A percentile compares a stretch with the other conserved stretches of the same genome.
Conservation (phyloP, 2,329 filamentous ascomycete species). For the Nannizziopsis barbatae region DNA sequence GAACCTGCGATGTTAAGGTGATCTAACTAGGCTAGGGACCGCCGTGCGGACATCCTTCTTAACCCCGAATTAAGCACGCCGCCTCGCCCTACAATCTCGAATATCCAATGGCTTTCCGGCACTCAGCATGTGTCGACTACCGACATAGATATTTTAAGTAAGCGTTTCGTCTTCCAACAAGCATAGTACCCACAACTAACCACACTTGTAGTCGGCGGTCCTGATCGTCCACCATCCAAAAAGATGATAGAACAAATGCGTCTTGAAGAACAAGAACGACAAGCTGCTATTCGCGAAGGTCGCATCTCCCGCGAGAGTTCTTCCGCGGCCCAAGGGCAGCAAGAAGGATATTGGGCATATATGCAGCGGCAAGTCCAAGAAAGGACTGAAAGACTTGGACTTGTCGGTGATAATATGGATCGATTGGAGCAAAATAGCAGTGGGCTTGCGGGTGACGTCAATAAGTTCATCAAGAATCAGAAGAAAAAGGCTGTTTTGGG, state of each 20-base stretch:
- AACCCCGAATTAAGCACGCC: conserved; percentile 66
- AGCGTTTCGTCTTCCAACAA: conserved; percentile 15
- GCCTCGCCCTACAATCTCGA: conserved; percentile 81
- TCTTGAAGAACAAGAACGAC: conserved; percentile 55
- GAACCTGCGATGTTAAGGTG: neutral
- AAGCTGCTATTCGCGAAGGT: conserved; percentile 24
- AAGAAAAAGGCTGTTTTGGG: conserved; percentile 76
- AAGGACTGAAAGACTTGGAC: conserved; percentile 71
- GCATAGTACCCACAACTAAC: neutral
- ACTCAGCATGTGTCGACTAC: conserved; percentile 80
- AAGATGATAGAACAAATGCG: conserved; percentile 72
- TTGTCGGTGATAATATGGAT: conserved; percentile 78
- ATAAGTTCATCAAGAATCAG: conserved; percentile 74
- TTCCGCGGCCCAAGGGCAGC: conserved; percentile 31
- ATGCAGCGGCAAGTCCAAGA: conserved; percentile 81
- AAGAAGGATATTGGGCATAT: conserved; percentile 63
- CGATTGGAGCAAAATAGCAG: conserved; percentile 67
- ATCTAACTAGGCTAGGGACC: conserved; percentile 29
- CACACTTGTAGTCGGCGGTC: conserved; percentile 55
- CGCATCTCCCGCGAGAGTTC: conserved; percentile 9
- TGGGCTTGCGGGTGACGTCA: conserved; percentile 77
- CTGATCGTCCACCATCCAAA: conserved; percentile 77
- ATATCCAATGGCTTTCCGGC: conserved; percentile 90
- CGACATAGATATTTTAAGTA: conserved; percentile 75
- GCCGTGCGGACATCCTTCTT: conserved; percentile 58